Conservation (phyloP, 345 rosid species). For the Boechera stricta region DNA sequence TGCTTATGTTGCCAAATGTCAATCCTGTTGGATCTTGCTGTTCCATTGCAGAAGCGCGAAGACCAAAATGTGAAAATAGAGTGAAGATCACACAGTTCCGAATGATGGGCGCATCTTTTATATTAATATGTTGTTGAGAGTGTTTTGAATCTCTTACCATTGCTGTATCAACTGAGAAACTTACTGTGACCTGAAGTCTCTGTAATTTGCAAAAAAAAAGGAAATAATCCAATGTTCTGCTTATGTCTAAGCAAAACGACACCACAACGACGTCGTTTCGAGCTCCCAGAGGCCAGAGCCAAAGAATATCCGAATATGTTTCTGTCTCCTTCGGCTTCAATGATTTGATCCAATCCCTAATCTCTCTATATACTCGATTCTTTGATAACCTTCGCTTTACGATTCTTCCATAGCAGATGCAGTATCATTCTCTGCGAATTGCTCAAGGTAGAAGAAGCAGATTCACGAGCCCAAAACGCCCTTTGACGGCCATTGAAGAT, state of each 20-base stretch:
- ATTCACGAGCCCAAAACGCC: slow-evolving; percentile 7
- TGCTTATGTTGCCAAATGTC: neutral
- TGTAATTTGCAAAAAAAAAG: neutral
- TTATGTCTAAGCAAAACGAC: neutral
- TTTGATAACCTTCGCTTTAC: neutral
- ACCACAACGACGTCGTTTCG: neutral
- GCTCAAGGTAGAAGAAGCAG: slow-evolving; percentile 4
- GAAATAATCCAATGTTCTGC: neutral
- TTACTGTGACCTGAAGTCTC: neutral
- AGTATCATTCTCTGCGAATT: neutral
- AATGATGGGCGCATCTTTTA: neutral
- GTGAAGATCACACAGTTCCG: neutral
- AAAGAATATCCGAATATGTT: neutral
- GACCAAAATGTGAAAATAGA: slow-evolving; percentile 4
- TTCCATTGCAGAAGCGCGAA: neutral
- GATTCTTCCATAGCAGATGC: neutral
- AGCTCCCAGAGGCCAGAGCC: neutral
- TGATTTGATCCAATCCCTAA: slow-evolving; percentile 14
- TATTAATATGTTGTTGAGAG: slow-evolving; percentile 16
- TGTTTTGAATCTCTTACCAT: slow-evolving; percentile 11
- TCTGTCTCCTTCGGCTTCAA: neutral
- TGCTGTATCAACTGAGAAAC: slow-evolving; percentile 15
- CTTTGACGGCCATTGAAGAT: slow-evolving; percentile 42
- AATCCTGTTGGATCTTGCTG: slow-evolving; percentile 9
- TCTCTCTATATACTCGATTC: neutral